These are phyloP conservation scores for Phytophthora lateralis DNA, from an alignment of 352 stramenopile genomes.

Conservation along the genomic window DNA sequence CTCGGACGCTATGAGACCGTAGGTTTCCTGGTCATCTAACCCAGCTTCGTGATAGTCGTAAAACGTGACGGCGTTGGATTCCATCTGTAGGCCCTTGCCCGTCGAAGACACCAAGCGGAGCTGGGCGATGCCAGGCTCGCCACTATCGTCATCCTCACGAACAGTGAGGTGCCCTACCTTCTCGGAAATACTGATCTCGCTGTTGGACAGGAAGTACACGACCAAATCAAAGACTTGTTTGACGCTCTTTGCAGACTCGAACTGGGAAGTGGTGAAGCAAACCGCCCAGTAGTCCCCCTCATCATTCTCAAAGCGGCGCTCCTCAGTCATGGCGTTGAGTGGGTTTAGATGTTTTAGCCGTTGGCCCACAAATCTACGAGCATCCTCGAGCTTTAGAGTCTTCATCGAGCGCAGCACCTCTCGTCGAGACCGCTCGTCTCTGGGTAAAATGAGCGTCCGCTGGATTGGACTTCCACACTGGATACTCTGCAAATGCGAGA, in stretches of 20 bases:
- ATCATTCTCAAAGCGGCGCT: slow-evolving; percentile 25
- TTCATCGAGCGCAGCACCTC: slow-evolving; percentile 17
- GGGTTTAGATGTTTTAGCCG: slow-evolving; percentile 20
- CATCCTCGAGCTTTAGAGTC: slow-evolving; percentile 22
- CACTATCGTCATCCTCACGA: slow-evolving; percentile 43
- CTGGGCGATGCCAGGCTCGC: slow-evolving; percentile 31
- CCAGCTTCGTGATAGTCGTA: slow-evolving; percentile 24
- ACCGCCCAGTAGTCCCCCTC: slow-evolving; percentile 23
- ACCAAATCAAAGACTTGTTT: slow-evolving; percentile 46
- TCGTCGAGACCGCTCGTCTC: slow-evolving; percentile 18
- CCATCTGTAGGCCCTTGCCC: slow-evolving; percentile 22
- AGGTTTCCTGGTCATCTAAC: not conserved
- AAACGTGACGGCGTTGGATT: slow-evolving; percentile 41
- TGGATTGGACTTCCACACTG: slow-evolving; percentile 34
- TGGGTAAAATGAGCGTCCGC: slow-evolving; percentile 17
- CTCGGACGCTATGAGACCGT: slow-evolving; percentile 36
- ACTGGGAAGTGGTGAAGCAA: slow-evolving; percentile 16
- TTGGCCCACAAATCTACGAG: slow-evolving; percentile 12
- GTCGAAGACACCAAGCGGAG: slow-evolving; percentile 35
- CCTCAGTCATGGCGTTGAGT: slow-evolving; percentile 22
- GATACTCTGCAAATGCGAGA: slow-evolving; percentile 14
- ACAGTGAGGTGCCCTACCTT: slow-evolving; percentile 45
- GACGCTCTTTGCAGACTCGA: slow-evolving; percentile 29
- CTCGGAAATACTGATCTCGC: slow-evolving; percentile 52
- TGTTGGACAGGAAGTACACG: slow-evolving; percentile 32